Evolutionary conservation across 2,329 filamentous ascomycete species (phyloP), one percentile per base, ranked within the genome.

Genomic region (Hymenoscyphus salicellus): DNA sequence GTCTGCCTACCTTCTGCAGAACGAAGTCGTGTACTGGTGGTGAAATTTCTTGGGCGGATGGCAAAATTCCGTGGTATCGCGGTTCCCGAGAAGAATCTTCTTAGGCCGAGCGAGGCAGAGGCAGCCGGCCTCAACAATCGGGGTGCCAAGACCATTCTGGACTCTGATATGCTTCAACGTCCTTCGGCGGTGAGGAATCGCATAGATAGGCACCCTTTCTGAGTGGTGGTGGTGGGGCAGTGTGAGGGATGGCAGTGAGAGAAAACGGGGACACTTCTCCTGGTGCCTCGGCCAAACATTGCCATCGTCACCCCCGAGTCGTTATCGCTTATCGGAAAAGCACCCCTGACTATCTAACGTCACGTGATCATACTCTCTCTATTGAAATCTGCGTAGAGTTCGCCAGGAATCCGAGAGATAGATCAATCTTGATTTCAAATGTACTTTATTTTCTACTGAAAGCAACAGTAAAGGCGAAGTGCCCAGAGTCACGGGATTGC

Each of bases 111-210:
- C 46, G 46, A 55, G 58, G 38, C 56, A 28, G 43, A 28, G 56
- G 60, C 55, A 60, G 41, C 61, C 52, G 49, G 60, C 61, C 66
- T 56, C 36, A 65, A 32, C 55, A 61, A 26, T 52, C 59, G 43
- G 36, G 28, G 55, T 52, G 57, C 56, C 36, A 63, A 65, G 58
- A 60, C 16, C 66, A 68, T 68, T 52, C 10, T 52, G 46, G n/a
- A 26, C 20, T 52, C 20, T 14, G 20, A 52, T 52, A 23, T 26
- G n/a, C 20, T 23, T 52, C 46, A 52, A 52, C 7, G 10, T 14
- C 5, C 20, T 52, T 26, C 46, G 20, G 46, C 46, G 46, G 46
- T 52, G 46, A 52, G 46, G 8, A 52, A 26, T 52, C 26, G 10
- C n/a, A 26, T 52, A n/a, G 20, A 52, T 26, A 52, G 20, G 10